Base-by-base conservation (phyloP, 768 basidiomycete species). In the Mycena chlorophos region DNA sequence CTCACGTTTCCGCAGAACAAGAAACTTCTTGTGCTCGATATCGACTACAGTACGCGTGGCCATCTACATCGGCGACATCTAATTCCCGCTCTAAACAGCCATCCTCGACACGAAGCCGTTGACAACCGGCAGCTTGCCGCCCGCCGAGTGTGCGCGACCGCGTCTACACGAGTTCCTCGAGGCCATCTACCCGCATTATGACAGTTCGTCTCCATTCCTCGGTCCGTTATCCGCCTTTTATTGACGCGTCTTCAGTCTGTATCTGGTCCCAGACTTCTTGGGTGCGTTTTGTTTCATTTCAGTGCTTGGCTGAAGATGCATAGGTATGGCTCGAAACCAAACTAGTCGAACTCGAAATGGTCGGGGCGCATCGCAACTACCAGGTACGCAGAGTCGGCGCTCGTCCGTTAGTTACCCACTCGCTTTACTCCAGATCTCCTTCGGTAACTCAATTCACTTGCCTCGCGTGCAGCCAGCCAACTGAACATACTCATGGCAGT, bases 241-340 rank as follows among this genome's bases (percentile, higher is more conserved):
- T 56, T 37, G 37, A 54, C 30, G 28, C n/a, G n/a, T 14, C 16
- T 12, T 25, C 55, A 82, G 80, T 96, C 57, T 89, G 88, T 63
- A 88, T 95, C 58, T 95, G 93, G 92, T 87, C 85, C 1, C 89
- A 91, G 66, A 94, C 91, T n/a, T n/a, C n/a, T n/a, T n/a, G n/a
- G n/a, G n/a, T n/a, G n/a, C n/a, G n/a, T n/a, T n/a, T n/a, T n/a
- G n/a, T n/a, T n/a, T n/a, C n/a, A n/a, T n/a, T n/a, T n/a, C n/a
- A n/a, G n/a, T n/a, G n/a, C n/a, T n/a, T n/a, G n/a, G n/a, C n/a
- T n/a, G n/a, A n/a, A n/a, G n/a, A n/a, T n/a, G n/a, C n/a, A n/a
- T n/a, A 91, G 92, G 77, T 90, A 48, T 94, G 91, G 91, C 75
- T 94, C 17, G 91, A 94, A 73, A 83, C 85, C 17, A 95, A 94